Conservation (phyloP, 352 stramenopile genomes). For the Phytophthora vignae region DNA sequence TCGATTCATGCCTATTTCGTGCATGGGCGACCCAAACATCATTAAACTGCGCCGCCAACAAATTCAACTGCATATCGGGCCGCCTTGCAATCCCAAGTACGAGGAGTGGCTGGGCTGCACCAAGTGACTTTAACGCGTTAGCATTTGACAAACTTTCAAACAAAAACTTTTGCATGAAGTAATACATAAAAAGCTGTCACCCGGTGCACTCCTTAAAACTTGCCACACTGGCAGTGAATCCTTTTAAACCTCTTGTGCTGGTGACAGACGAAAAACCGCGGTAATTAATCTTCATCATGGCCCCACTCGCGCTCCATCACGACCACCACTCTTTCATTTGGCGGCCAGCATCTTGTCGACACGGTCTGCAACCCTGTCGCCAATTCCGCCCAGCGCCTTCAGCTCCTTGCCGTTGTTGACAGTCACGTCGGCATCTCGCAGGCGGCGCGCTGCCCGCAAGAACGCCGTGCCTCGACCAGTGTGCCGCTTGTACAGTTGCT, state of each 20-base stretch:
- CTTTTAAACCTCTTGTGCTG: neutral
- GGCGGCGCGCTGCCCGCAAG: slow-evolving; percentile 63
- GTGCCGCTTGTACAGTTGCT: slow-evolving; percentile 58
- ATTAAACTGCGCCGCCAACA: slow-evolving; percentile 35
- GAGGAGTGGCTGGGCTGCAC: slow-evolving; percentile 41
- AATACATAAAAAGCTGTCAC: slow-evolving; percentile 9
- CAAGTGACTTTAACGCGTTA: neutral
- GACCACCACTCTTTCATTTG: slow-evolving; percentile 7
- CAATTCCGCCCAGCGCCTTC: slow-evolving; percentile 63
- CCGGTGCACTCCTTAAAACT: slow-evolving; percentile 8
- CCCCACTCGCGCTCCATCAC: neutral
- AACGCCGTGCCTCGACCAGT: slow-evolving; percentile 72
- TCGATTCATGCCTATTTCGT: slow-evolving; percentile 34
- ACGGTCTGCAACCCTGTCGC: slow-evolving; percentile 68
- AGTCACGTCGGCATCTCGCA: slow-evolving; percentile 52
- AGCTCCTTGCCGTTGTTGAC: slow-evolving; percentile 62
- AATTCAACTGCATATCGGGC: slow-evolving; percentile 32
- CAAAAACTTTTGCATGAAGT: slow-evolving; percentile 11
- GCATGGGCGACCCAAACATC: slow-evolving; percentile 4
- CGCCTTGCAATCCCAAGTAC: slow-evolving; percentile 22
- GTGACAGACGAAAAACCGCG: slow-evolving; percentile 3
- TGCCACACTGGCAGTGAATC: neutral
- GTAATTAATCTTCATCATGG: neutral
- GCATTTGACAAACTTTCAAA: neutral
- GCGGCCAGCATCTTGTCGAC: slow-evolving; percentile 53